Conservation (phyloP, 148 eudicot genomes). For the Amaranthus hypochondriacus region DNA sequence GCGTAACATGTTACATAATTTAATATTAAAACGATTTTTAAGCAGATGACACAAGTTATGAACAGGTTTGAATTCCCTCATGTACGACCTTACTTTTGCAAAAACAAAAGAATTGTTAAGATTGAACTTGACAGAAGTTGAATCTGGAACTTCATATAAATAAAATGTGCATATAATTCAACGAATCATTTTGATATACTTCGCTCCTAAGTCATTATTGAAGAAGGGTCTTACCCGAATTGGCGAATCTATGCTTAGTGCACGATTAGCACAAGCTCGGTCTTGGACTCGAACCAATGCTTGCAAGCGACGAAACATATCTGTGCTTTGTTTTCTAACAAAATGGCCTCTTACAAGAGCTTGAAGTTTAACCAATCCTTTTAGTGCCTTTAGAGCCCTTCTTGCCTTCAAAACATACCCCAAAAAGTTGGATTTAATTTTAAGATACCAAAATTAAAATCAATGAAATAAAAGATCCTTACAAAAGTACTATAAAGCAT, state of each 20-base stretch:
- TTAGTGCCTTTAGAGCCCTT: constrained; percentile 85
- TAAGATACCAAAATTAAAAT: neutral
- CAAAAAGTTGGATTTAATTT: constrained; percentile 7
- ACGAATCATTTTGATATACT: neutral
- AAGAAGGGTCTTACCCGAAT: constrained; percentile 38
- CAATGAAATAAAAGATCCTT: neutral
- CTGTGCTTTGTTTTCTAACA: constrained; percentile 83
- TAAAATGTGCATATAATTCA: neutral
- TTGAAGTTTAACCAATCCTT: constrained; percentile 92
- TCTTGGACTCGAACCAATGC: constrained; percentile 89
- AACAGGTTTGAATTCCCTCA: too few relatives aligned
- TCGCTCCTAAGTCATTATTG: neutral
- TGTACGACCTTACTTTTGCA: too few relatives aligned
- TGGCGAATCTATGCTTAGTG: constrained; percentile 36
- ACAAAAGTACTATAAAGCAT: neutral
- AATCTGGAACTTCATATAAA: neutral
- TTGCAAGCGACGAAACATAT: constrained; percentile 87
- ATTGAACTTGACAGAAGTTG: neutral
- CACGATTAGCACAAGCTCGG: constrained; percentile 66
- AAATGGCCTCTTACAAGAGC: constrained; percentile 92
- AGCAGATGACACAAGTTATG: too few relatives aligned
- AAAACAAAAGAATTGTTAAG: too few relatives aligned
- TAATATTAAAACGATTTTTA: too few relatives aligned
- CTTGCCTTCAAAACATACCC: constrained; percentile 57
- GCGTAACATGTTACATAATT: too few relatives aligned